phyloP scores from a whole-genome alignment of 495 filamentous ascomycete genomes.

The Sporormia fimetaria region DNA sequence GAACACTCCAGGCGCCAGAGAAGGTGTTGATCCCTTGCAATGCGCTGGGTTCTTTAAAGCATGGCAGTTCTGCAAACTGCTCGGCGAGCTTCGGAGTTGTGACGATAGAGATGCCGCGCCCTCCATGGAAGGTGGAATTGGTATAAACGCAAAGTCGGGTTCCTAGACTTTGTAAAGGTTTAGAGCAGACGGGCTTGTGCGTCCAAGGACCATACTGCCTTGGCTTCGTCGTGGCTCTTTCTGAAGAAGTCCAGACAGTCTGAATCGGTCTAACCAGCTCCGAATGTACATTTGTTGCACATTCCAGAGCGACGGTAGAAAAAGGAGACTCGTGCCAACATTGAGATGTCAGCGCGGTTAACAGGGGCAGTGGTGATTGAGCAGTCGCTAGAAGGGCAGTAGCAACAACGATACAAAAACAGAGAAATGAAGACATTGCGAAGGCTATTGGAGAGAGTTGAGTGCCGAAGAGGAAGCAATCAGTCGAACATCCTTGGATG shows the following conservation, averaged over 20 bases:
- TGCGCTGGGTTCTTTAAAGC: conserved; percentile 7
- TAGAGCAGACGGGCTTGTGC: conserved; percentile 14
- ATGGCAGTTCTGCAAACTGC: conserved; percentile 13
- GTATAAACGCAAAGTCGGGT: conserved; percentile 22
- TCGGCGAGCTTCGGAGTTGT: conserved; percentile 20
- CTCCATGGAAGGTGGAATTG: conserved; percentile 11
- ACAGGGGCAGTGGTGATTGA: too few species aligned
- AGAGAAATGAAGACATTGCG: too few species aligned
- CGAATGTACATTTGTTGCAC: not conserved
- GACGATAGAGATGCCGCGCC: conserved; percentile 22
- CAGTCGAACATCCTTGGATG: too few species aligned
- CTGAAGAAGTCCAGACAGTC: too few species aligned
- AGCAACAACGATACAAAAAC: too few species aligned
- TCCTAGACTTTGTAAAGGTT: conserved; percentile 2
- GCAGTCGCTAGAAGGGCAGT: too few species aligned
- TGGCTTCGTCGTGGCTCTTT: not conserved
- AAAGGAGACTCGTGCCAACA: conserved; percentile 16
- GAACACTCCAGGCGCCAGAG: conserved; percentile 13
- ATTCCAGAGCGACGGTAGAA: not conserved
- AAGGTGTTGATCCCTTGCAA: conserved; percentile 7
- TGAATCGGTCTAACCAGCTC: not conserved
- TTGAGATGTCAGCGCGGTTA: conserved; percentile 1
- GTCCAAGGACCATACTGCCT: conserved; percentile 10
- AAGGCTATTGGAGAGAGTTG: too few species aligned
- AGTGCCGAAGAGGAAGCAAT: too few species aligned